phyloP scores from a whole-genome alignment of 331 rosid genomes.

The Malus hybrid region DNA sequence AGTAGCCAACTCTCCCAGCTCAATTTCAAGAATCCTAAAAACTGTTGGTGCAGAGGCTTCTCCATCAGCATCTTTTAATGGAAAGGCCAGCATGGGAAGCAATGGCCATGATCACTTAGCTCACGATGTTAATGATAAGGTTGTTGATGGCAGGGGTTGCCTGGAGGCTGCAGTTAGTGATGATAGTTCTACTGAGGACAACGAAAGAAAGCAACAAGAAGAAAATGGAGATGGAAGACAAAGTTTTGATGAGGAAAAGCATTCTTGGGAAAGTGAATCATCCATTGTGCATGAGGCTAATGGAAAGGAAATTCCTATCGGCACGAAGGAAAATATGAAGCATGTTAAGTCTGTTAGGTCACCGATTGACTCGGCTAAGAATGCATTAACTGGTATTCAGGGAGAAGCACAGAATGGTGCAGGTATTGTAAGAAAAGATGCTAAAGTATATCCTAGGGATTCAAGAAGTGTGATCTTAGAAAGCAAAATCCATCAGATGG shows the following conservation, averaged over 20 bases:
- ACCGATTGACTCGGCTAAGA: constrained; percentile 42
- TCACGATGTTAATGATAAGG: constrained; percentile 24
- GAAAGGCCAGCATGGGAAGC: constrained; percentile 29
- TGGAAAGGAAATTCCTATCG: constrained; percentile 22
- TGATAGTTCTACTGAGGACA: constrained; percentile 27
- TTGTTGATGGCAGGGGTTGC: constrained; percentile 13
- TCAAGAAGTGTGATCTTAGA: constrained; percentile 48
- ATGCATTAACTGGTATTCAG: constrained; percentile 30
- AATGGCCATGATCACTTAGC: constrained; percentile 21
- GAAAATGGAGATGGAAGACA: constrained; percentile 16
- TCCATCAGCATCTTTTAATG: constrained; percentile 30
- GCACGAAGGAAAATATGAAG: constrained; percentile 36
- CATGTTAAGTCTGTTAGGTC: constrained; percentile 82
- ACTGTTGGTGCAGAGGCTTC: constrained; percentile 28
- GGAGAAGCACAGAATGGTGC: constrained; percentile 48
- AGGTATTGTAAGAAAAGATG: constrained; percentile 53
- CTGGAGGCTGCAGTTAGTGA: constrained; percentile 21
- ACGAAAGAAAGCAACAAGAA: constrained; percentile 16
- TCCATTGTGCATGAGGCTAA: constrained; percentile 14
- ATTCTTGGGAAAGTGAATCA: constrained; percentile 34
- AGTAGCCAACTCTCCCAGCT: constrained; percentile 24
- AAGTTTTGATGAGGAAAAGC: constrained; percentile 20
- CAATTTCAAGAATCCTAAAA: constrained; percentile 30
- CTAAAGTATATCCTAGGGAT: constrained; percentile 68
- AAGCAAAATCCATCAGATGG: constrained; percentile 62